Evolutionary conservation across 192 early-diverging fungal genomes (phyloP).

Genomic region (Helicostylum pulchrum): DNA sequence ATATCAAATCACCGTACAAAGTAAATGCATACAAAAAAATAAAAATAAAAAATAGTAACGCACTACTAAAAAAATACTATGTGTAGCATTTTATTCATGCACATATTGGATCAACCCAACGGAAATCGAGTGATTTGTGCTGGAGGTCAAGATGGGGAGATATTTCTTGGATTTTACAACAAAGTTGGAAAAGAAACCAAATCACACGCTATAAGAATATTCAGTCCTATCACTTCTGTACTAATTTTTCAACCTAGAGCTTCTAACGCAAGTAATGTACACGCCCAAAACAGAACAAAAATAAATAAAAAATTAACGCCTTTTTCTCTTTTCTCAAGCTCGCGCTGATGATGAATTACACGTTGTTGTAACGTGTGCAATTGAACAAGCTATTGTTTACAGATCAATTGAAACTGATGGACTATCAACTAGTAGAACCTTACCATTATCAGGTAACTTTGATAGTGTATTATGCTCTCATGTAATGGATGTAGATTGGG

Average conservation of each 20-base stretch:
- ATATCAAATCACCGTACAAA: conserved; percentile 25
- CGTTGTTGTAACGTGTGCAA: conserved; percentile 54
- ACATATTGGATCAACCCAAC: conserved; percentile 22
- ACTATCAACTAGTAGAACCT: conserved; percentile 33
- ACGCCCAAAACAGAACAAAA: not conserved
- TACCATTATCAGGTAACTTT: conserved; percentile 49
- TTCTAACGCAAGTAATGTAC: not conserved
- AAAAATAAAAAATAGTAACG: not conserved
- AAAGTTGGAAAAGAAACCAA: conserved; percentile 19
- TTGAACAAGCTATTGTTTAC: conserved; percentile 53
- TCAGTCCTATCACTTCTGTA: conserved; percentile 38
- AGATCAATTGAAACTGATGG: conserved; percentile 44
- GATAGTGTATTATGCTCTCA: conserved; percentile 56
- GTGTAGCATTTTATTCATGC: conserved; percentile 27
- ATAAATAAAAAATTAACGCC: not conserved
- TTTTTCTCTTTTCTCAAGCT: not conserved
- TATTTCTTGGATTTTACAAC: conserved; percentile 33
- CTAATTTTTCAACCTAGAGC: conserved; percentile 26
- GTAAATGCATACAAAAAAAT: not conserved
- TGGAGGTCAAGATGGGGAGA: conserved; percentile 37
- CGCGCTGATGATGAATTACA: conserved; percentile 34
- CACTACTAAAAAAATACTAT: not conserved
- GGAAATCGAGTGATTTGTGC: conserved; percentile 27
- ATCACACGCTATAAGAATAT: conserved; percentile 27
- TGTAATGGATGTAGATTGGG: conserved; percentile 60